Percentiles rank a stretch among this genome's conserved stretches.
Evolutionary conservation across 2,329 filamentous ascomycete genomes (phyloP).

Genomic region (Colletotrichum tropicicola): DNA sequence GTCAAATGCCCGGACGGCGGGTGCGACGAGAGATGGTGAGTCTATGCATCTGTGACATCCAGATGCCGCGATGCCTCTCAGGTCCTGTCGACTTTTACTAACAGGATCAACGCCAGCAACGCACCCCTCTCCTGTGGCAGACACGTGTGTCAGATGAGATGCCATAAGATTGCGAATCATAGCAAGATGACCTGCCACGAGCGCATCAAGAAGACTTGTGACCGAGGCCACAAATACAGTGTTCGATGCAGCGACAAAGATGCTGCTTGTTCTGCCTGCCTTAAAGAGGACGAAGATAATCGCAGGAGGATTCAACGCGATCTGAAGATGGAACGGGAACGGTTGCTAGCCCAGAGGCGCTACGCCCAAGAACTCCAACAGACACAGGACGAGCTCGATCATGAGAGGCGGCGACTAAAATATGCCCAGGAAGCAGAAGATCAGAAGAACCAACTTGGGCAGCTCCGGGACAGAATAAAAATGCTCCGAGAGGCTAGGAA

Average conservation of each 20-base stretch:
- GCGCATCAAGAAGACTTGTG: conserved; percentile 55
- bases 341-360: conserved; percentile 51
- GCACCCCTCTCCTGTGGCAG: conserved; percentile 53
- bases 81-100: too few relatives aligned
- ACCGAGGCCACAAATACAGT: conserved; percentile 57
- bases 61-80: too few relatives aligned
- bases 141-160: conserved; percentile 67
- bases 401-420: conserved; percentile 51
- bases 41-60: conserved; percentile 10
- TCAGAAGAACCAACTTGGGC: conserved; percentile 51
- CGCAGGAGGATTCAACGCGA: conserved; percentile 55
- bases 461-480: conserved; percentile 56
- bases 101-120: not conserved
- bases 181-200: conserved; percentile 50
- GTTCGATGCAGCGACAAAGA: conserved; percentile 54
- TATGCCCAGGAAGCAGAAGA: conserved; percentile 54
- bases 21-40: conserved; percentile 70
- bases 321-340: conserved; percentile 58
- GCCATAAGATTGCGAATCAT: conserved; percentile 71
- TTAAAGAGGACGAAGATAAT: conserved; percentile 54
- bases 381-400: conserved; percentile 64
- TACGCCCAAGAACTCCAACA: conserved; percentile 56
- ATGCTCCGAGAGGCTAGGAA: conserved; percentile 44
- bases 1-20: conserved; percentile 74
- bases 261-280: conserved; percentile 61